These are phyloP conservation scores for Urochloa ruziziensis DNA, from an alignment of 176 grass and related monocot genomes.

Conservation along the genomic window DNA sequence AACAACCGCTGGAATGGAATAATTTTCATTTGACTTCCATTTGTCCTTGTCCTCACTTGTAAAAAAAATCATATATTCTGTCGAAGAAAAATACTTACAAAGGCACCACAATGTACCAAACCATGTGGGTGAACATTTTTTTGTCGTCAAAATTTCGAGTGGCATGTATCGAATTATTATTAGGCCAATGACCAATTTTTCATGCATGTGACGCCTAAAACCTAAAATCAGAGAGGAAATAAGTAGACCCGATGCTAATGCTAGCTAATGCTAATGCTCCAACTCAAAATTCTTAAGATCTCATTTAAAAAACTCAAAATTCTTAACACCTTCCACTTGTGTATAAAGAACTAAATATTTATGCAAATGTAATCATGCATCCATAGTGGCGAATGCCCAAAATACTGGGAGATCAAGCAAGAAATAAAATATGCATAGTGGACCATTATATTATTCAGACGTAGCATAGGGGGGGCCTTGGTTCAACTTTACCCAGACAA, in stretches of 20 bases:
- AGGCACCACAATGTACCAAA: not conserved
- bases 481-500: constrained; percentile 14
- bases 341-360: no score
- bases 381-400: not conserved
- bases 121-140: not conserved
- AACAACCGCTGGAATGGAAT: not conserved
- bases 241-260: no score
- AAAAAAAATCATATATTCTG: no score
- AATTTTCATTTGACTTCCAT: not conserved
- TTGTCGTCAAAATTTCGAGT: not conserved
- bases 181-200: not conserved
- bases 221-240: no score
- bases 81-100: not conserved
- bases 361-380: not conserved
- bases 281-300: not conserved
- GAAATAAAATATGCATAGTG: not conserved
- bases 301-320: no score
- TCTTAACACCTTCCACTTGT: not conserved
- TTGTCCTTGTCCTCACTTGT: not conserved
- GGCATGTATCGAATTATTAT: not conserved
- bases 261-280: not conserved
- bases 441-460: not conserved
- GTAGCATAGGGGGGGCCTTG: not conserved
- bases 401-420: not conserved
- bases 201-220: not conserved